Base-by-base conservation (phyloP, 345 rosid species). In the Salix arbutifolia region DNA sequence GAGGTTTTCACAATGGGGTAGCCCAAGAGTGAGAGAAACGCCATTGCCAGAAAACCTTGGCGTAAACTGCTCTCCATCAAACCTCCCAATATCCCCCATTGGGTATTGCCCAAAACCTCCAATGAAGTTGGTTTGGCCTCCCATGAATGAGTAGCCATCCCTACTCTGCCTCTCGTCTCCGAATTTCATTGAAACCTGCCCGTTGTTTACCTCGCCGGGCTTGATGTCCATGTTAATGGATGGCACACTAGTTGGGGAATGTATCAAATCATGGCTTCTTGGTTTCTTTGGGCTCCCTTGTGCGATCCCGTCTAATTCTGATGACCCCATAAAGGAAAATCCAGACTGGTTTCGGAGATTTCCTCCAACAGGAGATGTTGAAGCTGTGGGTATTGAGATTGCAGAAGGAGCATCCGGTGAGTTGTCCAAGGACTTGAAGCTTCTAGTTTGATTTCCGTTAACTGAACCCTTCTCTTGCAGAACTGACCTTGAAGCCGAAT, bases 51-150 rank as follows among this genome's bases (percentile, higher is more conserved):
- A 84, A 67, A 87, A 91, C 81, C 97, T 86, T 11, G 91, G 96
- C 1, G 94, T 72, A 75, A 88, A 89, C 70, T 90, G 94, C 69
- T 91, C 91, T 26, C 91, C 83, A 70, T 91, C 92, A 21, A 91
- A 95, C 83, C 97, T 87, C 62, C 90, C 94, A 33, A 91, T 90
- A 69, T 90, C 97, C 46, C 85, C 96, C 37, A 95, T 91, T 40
- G 96, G 97, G 86, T 95, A 95, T 58, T 93, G 97, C 38, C 97
- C 97, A 14, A 93, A 95, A 38, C 89, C 93, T 40, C 94, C 92
- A 37, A 87, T 91, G 86, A 89, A 89, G 86, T 88, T 87, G 25
- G 86, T 79, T 40, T 89, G 91, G n/a, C 84, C 84, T 8, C 90
- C 91, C 76, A 95, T 90, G 89, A 91, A 89, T 13, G 94, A 87